Base-by-base conservation (phyloP, 345 rosid genomes). In the Moringa oleifera region DNA sequence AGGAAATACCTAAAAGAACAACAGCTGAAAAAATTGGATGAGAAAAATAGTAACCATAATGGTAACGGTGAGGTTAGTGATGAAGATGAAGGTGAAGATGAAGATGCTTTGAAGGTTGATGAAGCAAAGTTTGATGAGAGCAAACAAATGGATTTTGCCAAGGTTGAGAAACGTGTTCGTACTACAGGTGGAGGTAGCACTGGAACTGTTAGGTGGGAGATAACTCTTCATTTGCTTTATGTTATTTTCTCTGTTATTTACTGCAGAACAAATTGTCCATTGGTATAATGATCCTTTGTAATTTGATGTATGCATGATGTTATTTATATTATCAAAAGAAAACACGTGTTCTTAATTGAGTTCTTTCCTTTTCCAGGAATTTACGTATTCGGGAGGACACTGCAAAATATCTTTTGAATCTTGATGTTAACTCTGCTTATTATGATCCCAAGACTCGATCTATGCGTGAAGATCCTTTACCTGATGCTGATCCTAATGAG, bases 111-210 rank as follows among this genome's bases (percentile, higher is more conserved):
- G 62, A 84, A 77, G 67, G 77, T 82, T 22, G 96, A 91, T 81
- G 96, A 91, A 80, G 93, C 96, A 10, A 91, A 82, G 68, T 82
- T 80, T 12, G 90, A 80, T 47, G 94, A 91, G 75, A 86, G 90
- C 75, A 82, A 79, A 55, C 98, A 91, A 59, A 91, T 86, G 95
- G 96, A 89, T 69, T 89, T 91, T 63, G 90, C 96, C 10, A 89
- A 85, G 70, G 92, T 91, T 41, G 98, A 91, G 68, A 91, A 91
- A 78, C 90, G 98, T 81, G 98, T 89, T 18, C 83, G 96, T 18
- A 89, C 95, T 18, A 86, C 96, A 0, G 95, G 98, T 20, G 92
- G 98, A 71, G 98, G 98, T 18, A 88, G 92, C 78, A 91, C 92
- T 1, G 96, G 95, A 81, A 91, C 90, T 51, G 96, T 91, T 24